Percentiles rank a stretch among this genome's conserved stretches.
Conservation (phyloP, 768 basidiomycete species). For the Mycena amicta region DNA sequence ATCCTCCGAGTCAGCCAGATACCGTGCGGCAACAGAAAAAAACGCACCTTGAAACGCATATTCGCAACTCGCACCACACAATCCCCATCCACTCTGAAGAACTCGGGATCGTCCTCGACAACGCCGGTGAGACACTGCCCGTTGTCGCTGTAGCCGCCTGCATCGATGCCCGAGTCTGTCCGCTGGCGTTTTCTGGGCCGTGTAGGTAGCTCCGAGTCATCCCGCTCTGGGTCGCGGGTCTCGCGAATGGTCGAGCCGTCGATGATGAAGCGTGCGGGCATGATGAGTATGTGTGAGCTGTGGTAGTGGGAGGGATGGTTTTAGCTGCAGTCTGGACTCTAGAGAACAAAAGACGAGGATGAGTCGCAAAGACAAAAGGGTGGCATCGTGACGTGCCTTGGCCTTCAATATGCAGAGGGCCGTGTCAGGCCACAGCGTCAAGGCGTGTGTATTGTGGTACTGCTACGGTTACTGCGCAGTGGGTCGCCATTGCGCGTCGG, state of each 20-base stretch:
- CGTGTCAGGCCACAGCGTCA: too few relatives aligned
- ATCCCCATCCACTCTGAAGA: conserved; percentile 41
- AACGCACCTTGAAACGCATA: conserved; percentile 51
- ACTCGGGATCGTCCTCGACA: conserved; percentile 36
- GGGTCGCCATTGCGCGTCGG: too few relatives aligned
- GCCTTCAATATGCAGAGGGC: too few relatives aligned
- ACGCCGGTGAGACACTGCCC: conserved; percentile 7
- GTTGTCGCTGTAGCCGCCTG: conserved; percentile 13
- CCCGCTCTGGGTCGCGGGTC: conserved; percentile 32
- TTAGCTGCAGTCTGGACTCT: too few relatives aligned
- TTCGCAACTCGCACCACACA: conserved; percentile 47
- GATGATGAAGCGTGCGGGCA: conserved; percentile 33
- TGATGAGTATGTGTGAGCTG: too few relatives aligned
- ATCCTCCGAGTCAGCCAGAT: background rate
- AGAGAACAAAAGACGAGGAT: too few relatives aligned
- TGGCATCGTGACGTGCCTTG: too few relatives aligned
- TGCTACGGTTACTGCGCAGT: too few relatives aligned
- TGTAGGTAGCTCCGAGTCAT: conserved; percentile 23
- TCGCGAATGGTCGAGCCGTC: conserved; percentile 35
- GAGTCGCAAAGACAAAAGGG: too few relatives aligned
- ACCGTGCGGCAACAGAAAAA: background rate
- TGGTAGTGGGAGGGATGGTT: too few relatives aligned
- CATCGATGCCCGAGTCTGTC: conserved; percentile 28
- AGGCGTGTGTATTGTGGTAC: too few relatives aligned
- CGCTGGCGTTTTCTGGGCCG: conserved; percentile 32